Evolutionary conservation across 768 basidiomycete genomes (phyloP).

Genomic region (Lentinula lateritia): DNA sequence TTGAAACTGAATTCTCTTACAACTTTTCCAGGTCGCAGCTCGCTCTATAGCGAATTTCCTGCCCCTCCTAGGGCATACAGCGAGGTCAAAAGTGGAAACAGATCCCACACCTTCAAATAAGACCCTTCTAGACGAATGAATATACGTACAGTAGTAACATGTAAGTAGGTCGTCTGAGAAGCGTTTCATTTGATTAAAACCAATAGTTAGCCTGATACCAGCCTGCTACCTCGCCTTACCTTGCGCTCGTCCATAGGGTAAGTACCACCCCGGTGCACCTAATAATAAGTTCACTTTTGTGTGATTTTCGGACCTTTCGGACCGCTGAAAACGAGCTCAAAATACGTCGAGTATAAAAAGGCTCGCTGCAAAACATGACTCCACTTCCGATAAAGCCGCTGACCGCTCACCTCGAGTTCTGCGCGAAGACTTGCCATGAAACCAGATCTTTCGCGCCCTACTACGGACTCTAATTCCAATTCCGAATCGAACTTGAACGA

Average conservation of each 20-base stretch:
- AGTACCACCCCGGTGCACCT: too few species aligned
- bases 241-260: too few species aligned
- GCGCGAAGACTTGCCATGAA: neutral
- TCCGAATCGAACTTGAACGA: neutral
- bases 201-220: neutral
- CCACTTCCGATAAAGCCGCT: neutral
- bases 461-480: neutral
- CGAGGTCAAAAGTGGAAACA: slow-evolving; percentile 65
- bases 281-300: neutral
- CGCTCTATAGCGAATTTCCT: slow-evolving; percentile 53
- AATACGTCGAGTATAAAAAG: neutral
- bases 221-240: neutral
- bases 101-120: slow-evolving; percentile 59
- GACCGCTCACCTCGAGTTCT: neutral
- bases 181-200: neutral
- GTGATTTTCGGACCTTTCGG: neutral
- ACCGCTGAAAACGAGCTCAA: neutral
- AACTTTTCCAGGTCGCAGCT: neutral
- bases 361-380: neutral
- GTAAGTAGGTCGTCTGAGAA: neutral
- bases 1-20: neutral
- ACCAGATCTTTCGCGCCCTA: neutral
- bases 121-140: neutral
- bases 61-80: slow-evolving; percentile 60
- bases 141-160: neutral